Conservation (phyloP, 2,329 filamentous ascomycete genomes). For the Truncatella angustata region DNA sequence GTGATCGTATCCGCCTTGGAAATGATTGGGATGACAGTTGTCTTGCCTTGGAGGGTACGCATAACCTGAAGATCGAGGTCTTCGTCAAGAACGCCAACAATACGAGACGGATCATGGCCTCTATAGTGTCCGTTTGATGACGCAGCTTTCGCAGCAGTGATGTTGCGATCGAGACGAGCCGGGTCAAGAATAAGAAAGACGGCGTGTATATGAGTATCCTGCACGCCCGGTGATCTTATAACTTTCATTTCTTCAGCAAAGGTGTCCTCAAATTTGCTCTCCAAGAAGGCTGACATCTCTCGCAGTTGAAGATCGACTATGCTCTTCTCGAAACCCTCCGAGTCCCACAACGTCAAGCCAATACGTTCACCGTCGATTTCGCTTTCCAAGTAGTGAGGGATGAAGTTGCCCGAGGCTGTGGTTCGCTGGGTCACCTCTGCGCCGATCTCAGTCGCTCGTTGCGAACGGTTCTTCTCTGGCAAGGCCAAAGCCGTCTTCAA, state of each 20-base stretch:
- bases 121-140: conserved; percentile 41
- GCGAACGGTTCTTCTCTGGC: conserved; percentile 73
- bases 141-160: conserved; percentile 61
- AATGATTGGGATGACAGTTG: conserved; percentile 91
- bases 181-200: conserved; percentile 93
- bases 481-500: conserved; percentile 82
- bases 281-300: conserved; percentile 87
- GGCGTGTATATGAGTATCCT: conserved; percentile 96
- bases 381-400: conserved; percentile 86
- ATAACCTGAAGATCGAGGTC: conserved; percentile 89
- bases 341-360: conserved; percentile 94
- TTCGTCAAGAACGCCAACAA: conserved; percentile 74
- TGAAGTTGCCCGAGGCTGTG: conserved; percentile 68
- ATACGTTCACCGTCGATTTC: conserved; percentile 91
- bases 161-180: conserved; percentile 77
- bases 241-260: conserved; percentile 98
- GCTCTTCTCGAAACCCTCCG: conserved; percentile 89
- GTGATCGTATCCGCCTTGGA: conserved; percentile 97
- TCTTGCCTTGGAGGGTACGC: conserved; percentile 85
- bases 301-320: conserved; percentile 91
- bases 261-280: conserved; percentile 98
- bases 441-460: conserved; percentile 44
- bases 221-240: conserved; percentile 83
- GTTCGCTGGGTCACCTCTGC: conserved; percentile 56
- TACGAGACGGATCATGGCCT: conserved; percentile 42